A percentile compares a stretch with the other conserved stretches of the same genome.
phyloP scores from a whole-genome alignment of 2,329 filamentous ascomycete species.

The Aspergillus sp. region DNA sequence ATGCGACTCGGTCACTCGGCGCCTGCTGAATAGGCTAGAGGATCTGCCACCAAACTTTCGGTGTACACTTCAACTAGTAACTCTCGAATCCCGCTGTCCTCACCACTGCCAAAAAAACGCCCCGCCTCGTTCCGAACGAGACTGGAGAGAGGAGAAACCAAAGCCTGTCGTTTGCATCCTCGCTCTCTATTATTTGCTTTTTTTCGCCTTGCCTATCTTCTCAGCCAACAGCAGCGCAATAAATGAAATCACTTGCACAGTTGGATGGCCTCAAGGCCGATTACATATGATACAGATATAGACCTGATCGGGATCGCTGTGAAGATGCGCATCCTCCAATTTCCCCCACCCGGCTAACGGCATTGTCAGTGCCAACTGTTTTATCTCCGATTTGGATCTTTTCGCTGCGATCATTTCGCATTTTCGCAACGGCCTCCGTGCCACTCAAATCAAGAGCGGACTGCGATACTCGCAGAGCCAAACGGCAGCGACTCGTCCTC shows the following conservation, averaged over 20 bases:
- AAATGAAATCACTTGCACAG: background rate
- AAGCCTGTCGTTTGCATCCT: constrained; percentile 5
- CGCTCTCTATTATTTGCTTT: constrained; percentile 10
- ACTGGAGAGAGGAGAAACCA: constrained; percentile 8
- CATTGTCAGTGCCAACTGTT: constrained; percentile 24
- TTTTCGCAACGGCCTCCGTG: background rate
- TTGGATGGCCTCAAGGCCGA: background rate
- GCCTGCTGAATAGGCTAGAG: constrained; percentile 10
- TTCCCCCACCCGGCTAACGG: constrained; percentile 25
- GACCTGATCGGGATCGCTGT: constrained; percentile 13
- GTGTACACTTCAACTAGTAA: constrained; percentile 21
- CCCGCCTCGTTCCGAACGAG: constrained; percentile 16
- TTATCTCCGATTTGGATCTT: constrained; percentile 2
- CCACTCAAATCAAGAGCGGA: background rate
- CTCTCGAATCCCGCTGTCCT: constrained; percentile 8
- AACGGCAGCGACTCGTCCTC: background rate
- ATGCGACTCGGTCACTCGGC: constrained; percentile 11
- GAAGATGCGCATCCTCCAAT: constrained; percentile 18
- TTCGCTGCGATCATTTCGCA: background rate
- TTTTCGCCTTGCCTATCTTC: constrained; percentile 4
- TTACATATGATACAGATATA: constrained; percentile 18
- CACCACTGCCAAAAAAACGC: constrained; percentile 14
- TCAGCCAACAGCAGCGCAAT: background rate
- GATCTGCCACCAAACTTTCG: constrained; percentile 27
- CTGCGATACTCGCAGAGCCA: background rate